phyloP scores from a whole-genome alignment of 305 asterid species.

The Rubia tinctorum region DNA sequence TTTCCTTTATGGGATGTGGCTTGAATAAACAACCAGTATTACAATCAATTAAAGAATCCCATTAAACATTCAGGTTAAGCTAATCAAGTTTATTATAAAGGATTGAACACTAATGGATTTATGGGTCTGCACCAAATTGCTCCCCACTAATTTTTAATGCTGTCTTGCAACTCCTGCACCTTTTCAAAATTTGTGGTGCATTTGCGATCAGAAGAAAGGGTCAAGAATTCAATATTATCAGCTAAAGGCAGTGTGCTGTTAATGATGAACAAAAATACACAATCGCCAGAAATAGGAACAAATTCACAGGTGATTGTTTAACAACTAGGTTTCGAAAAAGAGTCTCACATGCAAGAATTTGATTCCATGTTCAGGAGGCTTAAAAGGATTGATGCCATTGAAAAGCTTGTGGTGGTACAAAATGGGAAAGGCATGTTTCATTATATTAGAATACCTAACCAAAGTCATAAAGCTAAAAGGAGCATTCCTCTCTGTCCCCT shows the following conservation, averaged over 20 bases:
- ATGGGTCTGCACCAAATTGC: conserved; percentile 15
- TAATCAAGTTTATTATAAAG: conserved; percentile 4
- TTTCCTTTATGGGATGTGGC: conserved; percentile 9
- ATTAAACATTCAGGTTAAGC: conserved; percentile 4
- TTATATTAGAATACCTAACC: background rate
- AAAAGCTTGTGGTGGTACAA: background rate
- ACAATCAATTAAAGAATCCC: background rate
- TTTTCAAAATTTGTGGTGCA: background rate
- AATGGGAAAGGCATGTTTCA: conserved; percentile 7
- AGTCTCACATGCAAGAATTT: conserved; percentile 9
- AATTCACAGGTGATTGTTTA: background rate
- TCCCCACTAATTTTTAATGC: conserved; percentile 6
- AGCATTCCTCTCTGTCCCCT: too few species aligned
- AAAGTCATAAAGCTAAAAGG: background rate
- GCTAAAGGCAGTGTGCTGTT: background rate
- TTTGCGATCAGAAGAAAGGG: background rate
- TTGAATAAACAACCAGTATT: background rate
- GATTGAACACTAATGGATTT: background rate
- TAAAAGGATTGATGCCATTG: background rate
- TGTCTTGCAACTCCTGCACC: background rate
- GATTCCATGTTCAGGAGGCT: background rate
- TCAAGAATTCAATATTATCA: background rate
- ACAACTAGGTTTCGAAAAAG: background rate
- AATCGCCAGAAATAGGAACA: background rate
- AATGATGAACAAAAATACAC: background rate